These are phyloP conservation scores for Cryptococcus neoformans DNA, from an alignment of 1,284 basidiomycete species.

Conservation along the genomic window DNA sequence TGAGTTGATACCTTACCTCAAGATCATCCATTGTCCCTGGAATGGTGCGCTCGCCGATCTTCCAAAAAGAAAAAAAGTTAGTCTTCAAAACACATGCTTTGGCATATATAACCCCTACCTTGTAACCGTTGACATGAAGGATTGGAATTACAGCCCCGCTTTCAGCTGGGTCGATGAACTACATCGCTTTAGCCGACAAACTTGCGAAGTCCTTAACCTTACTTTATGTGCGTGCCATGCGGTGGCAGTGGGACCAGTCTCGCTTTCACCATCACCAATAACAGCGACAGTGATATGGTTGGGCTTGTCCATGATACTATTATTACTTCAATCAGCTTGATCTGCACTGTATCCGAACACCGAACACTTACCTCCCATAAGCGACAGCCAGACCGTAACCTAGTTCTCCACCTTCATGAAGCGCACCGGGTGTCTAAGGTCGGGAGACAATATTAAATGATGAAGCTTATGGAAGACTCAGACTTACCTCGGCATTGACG, in stretches of 20 bases:
- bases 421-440: conserved; percentile 68
- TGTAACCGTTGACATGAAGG: conserved; percentile 69
- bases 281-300: conserved; percentile 74
- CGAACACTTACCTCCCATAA: conserved; percentile 56
- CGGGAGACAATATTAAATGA: neutral
- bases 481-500: conserved; percentile 39
- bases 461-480: neutral
- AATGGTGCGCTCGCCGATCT: conserved; percentile 84
- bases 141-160: conserved; percentile 84
- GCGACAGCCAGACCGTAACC: conserved; percentile 80
- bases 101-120: conserved; percentile 31
- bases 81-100: neutral
- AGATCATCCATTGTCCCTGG: conserved; percentile 86
- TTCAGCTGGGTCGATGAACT: conserved; percentile 87
- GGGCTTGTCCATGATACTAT: conserved; percentile 75
- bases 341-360: neutral
- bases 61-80: conserved; percentile 51
- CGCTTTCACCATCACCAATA: conserved; percentile 82
- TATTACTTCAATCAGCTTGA: neutral
- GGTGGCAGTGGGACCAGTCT: conserved; percentile 76
- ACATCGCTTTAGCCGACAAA: conserved; percentile 1
- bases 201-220: neutral
- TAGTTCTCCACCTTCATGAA: conserved; percentile 88
- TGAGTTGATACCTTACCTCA: conserved; percentile 55
- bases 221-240: conserved; percentile 75